Evolutionary conservation across 495 filamentous ascomycete genomes (phyloP), one percentile per base, ranked within the genome.

Genomic region (Pseudoneurospora amorphoporcata): DNA sequence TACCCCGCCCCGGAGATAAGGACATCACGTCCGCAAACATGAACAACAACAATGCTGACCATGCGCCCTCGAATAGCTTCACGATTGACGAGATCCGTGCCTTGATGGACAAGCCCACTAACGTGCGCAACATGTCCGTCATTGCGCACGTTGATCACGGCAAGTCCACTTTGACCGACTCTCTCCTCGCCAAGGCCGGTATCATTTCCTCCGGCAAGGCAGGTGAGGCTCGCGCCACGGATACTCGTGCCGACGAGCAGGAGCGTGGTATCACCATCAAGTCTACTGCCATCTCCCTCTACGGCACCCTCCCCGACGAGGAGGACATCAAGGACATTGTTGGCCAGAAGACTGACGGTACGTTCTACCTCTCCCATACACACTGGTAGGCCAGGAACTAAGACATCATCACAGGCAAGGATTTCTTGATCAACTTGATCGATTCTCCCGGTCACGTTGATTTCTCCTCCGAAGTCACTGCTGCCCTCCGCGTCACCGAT

Each of bases 111-210:
- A 92, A 92, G 83, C 89, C 92, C 86, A 92, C 91, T 81, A 99
- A 99, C 88, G 95, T 98, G 89, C 93, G 95, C 85, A 85, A 85
- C 82, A 99, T 98, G 96, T 98, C 95, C 86, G 95, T 99, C 84
- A 99, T 99, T 92, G 95, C 95, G 84, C 95, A 99, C 87, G 94
- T 99, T 89, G 95, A 99, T 88, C 95, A 99, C 90, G 95, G 95
- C 87, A 99, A 99, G 86, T 99, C 95, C 79, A 99, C 95, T 81
- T 88, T 99, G 78, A 97, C 94, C 89, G 95, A 99, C 85, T 98
- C 95, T 77, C 94, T 99, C 79, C 91, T 99, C 81, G 93, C 97
- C 85, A 96, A 95, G 84, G 96, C 96, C 81, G 95, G 95, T 92
- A 99, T 99, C 80, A 99, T 99, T 83, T 98, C 95, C 72, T 91